Evolutionary conservation across 2,329 filamentous ascomycete species (phyloP).

Genomic region (Aspergillus calidoustus): DNA sequence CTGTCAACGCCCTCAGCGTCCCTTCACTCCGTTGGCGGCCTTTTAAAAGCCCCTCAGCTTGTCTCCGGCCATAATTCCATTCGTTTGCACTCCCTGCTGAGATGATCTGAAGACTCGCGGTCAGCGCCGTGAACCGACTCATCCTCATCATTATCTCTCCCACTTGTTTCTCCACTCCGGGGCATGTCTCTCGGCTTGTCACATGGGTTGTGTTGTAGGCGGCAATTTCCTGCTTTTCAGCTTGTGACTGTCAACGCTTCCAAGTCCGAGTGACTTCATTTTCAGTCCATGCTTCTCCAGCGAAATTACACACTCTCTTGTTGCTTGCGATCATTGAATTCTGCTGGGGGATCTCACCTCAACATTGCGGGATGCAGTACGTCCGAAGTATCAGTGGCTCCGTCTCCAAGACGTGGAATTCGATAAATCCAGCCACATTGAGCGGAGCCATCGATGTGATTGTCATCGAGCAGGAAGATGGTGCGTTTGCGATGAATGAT

Average conservation of each 20-base stretch:
- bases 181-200: slow-evolving; percentile 33
- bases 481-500: slow-evolving; percentile 47
- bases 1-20: slow-evolving; percentile 8
- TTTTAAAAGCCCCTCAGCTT: slow-evolving; percentile 8
- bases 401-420: slow-evolving; percentile 99
- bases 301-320: background rate
- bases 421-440: slow-evolving; percentile 95
- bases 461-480: slow-evolving; percentile 95
- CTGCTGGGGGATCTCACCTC: slow-evolving; percentile 24
- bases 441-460: slow-evolving; percentile 99
- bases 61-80: slow-evolving; percentile 1
- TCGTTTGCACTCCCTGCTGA: slow-evolving; percentile 14
- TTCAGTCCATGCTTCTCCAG: slow-evolving; percentile 9
- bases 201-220: slow-evolving; percentile 43
- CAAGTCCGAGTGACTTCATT: slow-evolving; percentile 22
- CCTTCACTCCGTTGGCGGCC: slow-evolving; percentile 3
- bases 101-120: slow-evolving; percentile 5
- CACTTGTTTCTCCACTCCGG: slow-evolving; percentile 20
- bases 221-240: slow-evolving; percentile 31
- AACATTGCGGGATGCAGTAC: slow-evolving; percentile 79
- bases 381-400: slow-evolving; percentile 93
- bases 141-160: slow-evolving; percentile 14
- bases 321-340: slow-evolving; percentile 13
- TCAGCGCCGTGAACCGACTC: slow-evolving; percentile 4
- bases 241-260: slow-evolving; percentile 29